Base-by-base conservation (phyloP, 2,329 filamentous ascomycete genomes). In the Nemania sp. region DNA sequence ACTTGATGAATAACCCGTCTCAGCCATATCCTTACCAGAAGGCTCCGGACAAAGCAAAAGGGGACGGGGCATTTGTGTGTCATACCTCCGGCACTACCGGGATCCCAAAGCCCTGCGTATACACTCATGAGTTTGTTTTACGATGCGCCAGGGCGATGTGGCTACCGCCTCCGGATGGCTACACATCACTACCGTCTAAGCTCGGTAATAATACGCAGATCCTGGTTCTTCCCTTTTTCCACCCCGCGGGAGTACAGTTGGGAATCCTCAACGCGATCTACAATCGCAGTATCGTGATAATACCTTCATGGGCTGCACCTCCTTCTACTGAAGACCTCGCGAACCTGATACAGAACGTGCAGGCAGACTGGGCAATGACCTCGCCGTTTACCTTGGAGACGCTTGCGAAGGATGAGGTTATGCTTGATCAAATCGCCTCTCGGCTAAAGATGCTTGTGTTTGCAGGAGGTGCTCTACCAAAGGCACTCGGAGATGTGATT, bases 61-160 rank as follows among this genome's bases (percentile, higher is more conserved):
- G 38, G 7, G 52, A 47, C 18, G 43, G 24, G 8, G 60, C 60
- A 29, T 63, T 63, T n/a, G 60, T 63, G 38, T 63, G 60, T 41
- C 60, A 63, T 47, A 63, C 60, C 5, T 63, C 60, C 15, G 60
- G 60, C 11, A 56, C 60, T 13, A 63, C 60, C 11, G 60, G 60
- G 10, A 65, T 66, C 56, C 74, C 78, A 1, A 78, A 78, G 49
- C 75, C 75, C 4, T 72, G 77, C 11, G 63, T 73, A 22, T 73
- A 68, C 65, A 71, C 63, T 15, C 68, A 69, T 54, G 77, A 58
- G 38, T 45, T 57, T 32, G 55, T 64, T 41, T 35, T 66, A n/a
- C 57, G 47, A 5, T 20, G 35, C 35, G 69, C 62, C 7, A 58
- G 58, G 45, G 66, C 45, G 10, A 18, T 45, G 18, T 51, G 64